These are phyloP conservation scores for Microbotryum scabiosae DNA, from an alignment of 1,284 basidiomycete genomes.

Conservation along the genomic window DNA sequence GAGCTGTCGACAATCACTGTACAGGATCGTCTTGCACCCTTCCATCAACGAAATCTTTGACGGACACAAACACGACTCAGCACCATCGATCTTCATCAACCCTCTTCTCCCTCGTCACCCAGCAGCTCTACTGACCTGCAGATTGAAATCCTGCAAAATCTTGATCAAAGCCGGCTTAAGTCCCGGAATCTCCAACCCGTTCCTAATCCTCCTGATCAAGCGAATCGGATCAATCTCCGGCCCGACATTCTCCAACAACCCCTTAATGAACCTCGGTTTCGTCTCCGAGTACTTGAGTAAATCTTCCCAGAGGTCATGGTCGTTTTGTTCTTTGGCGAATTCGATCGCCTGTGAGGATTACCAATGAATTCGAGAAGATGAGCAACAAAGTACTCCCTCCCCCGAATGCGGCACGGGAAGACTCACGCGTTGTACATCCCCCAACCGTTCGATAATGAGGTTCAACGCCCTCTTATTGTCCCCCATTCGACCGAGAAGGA, in stretches of 20 bases:
- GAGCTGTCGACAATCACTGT: conserved; percentile 70
- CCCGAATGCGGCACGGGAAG: too few relatives aligned
- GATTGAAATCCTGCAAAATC: conserved; percentile 89
- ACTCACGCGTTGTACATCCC: conserved; percentile 75
- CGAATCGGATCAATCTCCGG: conserved; percentile 88
- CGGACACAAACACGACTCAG: too few relatives aligned
- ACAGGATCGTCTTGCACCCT: conserved; percentile 76
- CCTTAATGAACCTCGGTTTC: conserved; percentile 88
- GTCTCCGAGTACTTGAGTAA: conserved; percentile 89
- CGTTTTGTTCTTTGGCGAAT: conserved; percentile 94
- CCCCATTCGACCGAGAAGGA: conserved; percentile 92
- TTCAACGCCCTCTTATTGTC: conserved; percentile 91
- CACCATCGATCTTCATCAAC: too few relatives aligned
- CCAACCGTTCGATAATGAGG: conserved; percentile 89
- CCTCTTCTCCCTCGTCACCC: too few relatives aligned
- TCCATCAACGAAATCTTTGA: conserved; percentile 81
- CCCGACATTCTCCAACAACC: conserved; percentile 82
- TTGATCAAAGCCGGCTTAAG: conserved; percentile 90
- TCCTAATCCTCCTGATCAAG: conserved; percentile 85
- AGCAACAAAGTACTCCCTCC: too few relatives aligned
- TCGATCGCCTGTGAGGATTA: conserved; percentile 60
- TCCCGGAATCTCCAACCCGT: conserved; percentile 91
- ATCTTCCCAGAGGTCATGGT: conserved; percentile 97
- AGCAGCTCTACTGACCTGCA: conserved; percentile 55
- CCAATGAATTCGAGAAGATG: too few relatives aligned